Conservation (phyloP, 179 eudicot genomes). For the Monotropa hypopitys region DNA sequence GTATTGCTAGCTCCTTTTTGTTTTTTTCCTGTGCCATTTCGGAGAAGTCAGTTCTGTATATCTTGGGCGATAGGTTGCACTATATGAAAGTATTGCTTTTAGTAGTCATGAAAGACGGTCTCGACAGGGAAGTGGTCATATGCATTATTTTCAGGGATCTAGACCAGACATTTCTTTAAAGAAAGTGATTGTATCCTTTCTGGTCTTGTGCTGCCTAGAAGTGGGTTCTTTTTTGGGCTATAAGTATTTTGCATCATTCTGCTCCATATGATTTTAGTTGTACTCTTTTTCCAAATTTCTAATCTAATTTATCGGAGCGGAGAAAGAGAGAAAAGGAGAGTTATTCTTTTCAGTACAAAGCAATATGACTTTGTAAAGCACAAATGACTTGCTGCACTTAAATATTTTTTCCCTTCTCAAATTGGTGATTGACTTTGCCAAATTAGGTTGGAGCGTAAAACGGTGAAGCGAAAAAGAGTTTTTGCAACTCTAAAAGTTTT, state of each 20-base stretch:
- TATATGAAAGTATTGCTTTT: background rate
- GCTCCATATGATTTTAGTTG: background rate
- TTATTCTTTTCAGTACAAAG: background rate
- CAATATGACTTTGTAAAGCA: background rate
- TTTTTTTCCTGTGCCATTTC: background rate
- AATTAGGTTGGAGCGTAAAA: conserved; percentile 80
- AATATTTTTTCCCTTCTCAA: background rate
- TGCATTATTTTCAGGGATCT: background rate
- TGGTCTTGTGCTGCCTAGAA: background rate
- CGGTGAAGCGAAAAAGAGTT: conserved; percentile 76
- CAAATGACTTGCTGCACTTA: background rate
- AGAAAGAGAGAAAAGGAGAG: background rate
- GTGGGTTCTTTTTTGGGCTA: background rate
- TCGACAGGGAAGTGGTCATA: background rate
- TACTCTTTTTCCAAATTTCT: background rate
- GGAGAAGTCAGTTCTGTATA: background rate
- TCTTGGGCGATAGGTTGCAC: background rate
- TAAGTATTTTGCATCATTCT: background rate
- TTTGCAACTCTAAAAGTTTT: conserved; percentile 88
- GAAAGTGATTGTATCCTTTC: background rate
- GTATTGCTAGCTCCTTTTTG: background rate
- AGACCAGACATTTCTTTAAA: background rate
- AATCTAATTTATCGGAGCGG: background rate
- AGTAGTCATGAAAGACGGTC: background rate
- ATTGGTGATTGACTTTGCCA: background rate